Evolutionary conservation across 305 asterid genomes (phyloP), one percentile per base, ranked within the genome.

Genomic region (Caryopteris hybrid): DNA sequence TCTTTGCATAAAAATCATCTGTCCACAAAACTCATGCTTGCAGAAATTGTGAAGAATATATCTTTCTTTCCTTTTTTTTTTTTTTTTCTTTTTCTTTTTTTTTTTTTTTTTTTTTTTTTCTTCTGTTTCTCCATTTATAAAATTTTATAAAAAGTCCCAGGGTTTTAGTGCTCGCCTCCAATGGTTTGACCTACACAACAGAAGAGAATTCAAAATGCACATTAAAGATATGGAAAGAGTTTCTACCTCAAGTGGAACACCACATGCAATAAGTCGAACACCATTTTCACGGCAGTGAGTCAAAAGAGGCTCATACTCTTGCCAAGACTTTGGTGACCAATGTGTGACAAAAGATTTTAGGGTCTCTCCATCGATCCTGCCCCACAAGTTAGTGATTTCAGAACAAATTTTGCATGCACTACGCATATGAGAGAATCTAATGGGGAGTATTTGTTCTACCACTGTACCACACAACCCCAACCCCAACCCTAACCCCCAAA

Each of bases 201-300:
- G 33, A 48, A 64, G 25, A 41, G 20, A 48, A 29, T 11, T 22
- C 25, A n/a, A 64, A 18, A 42, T 29, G 42, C 42, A 42, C 27
- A 29, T 21, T 14, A 18, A 13, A 51, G 66, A 16, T 11, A 62
- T 29, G 61, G 16, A 73, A 63, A 10, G 62, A 41, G 21, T 45
- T n/a, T 64, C 76, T 85, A 90, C 97, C 97, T 86, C 88, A 27
- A 82, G 80, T 61, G 96, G 97, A 75, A 81, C 69, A 25, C 97
- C 97, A 82, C 95, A 88, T 3, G 96, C 96, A 65, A 88, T 81
- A 52, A 88, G 79, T 59, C 75, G 81, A 71, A 90, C 82, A 60
- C 88, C 89, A 73, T 85, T 88, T 58, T 85, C 88, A 6, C 81
- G 86, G 76, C 96, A 88, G 75, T 85, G 85, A 66, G 70, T 80